A percentile compares a stretch with the other conserved stretches of the same genome.
phyloP scores from a whole-genome alignment of 495 filamentous ascomycete species.

The Tuber melanosporum region DNA sequence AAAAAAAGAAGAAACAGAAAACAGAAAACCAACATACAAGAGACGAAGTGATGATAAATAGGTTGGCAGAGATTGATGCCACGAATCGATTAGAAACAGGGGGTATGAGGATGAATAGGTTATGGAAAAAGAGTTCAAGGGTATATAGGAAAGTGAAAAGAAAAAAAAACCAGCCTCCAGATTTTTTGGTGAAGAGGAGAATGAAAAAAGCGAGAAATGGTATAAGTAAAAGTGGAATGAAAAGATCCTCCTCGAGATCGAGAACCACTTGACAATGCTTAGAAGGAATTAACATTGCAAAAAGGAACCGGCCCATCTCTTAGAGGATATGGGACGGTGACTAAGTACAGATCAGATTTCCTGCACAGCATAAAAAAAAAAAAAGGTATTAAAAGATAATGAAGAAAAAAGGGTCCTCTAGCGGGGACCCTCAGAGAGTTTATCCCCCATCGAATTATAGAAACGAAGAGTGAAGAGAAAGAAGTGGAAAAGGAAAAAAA shows the following conservation, averaged over 20 bases:
- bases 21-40: conserved; percentile 10
- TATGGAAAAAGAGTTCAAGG: not conserved
- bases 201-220: not conserved
- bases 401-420: conserved; percentile 14
- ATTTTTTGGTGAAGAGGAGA: not conserved
- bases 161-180: not conserved
- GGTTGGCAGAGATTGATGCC: not conserved
- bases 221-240: no score
- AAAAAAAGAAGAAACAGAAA: not conserved
- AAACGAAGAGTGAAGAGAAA: conserved; percentile 21
- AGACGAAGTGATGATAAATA: conserved; percentile 24
- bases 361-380: conserved; percentile 16
- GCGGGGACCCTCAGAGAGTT: not conserved
- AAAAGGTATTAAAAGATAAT: conserved; percentile 25
- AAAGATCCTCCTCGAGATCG: no score
- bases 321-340: conserved; percentile 4
- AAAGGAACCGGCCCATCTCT: conserved; percentile 11
- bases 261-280: conserved; percentile 18
- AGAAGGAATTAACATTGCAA: conserved; percentile 19
- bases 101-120: not conserved
- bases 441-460: conserved; percentile 24
- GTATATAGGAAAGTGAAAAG: not conserved
- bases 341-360: conserved; percentile 28
- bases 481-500: conserved; percentile 16
- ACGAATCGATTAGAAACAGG: not conserved